Conservation (phyloP, 169 alveolate genomes). For the Neospora caninum region DNA sequence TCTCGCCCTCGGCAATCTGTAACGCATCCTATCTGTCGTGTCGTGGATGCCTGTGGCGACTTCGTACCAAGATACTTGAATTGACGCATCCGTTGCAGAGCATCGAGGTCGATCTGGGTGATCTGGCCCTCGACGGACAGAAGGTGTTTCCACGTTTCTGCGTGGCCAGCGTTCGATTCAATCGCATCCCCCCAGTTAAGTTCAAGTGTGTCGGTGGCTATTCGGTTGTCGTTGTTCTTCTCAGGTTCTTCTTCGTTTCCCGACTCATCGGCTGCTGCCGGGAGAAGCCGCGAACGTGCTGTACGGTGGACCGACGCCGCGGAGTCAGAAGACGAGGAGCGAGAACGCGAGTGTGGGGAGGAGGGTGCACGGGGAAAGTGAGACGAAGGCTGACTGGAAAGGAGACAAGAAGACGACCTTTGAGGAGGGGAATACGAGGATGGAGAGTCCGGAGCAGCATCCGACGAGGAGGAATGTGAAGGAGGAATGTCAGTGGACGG, state of each 20-base stretch:
- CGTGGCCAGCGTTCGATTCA: not conserved
- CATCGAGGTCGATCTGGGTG: not conserved
- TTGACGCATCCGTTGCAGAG: not conserved
- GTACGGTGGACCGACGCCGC: not conserved
- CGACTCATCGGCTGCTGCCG: no score
- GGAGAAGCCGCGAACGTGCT: no score
- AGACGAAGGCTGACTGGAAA: no score
- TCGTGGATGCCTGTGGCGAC: no score
- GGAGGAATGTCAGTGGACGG: no score
- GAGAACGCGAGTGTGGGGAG: not conserved
- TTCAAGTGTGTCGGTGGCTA: not conserved
- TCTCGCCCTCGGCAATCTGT: no score
- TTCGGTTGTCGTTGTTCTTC: not conserved
- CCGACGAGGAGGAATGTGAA: no score
- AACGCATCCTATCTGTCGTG: no score
- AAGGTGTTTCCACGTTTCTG: not conserved
- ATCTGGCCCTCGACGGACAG: constrained; percentile 3
- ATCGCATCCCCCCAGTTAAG: not conserved
- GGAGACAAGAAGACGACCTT: no score
- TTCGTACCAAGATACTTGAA: not conserved
- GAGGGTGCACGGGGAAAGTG: not conserved
- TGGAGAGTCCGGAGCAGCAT: no score
- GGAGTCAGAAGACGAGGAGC: not conserved
- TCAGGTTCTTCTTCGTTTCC: no score
- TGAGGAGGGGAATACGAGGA: no score